A percentile compares a stretch with the other conserved stretches of the same genome.
Evolutionary conservation across 139 green algal species (phyloP).

Genomic region (Chlorella sp.): DNA sequence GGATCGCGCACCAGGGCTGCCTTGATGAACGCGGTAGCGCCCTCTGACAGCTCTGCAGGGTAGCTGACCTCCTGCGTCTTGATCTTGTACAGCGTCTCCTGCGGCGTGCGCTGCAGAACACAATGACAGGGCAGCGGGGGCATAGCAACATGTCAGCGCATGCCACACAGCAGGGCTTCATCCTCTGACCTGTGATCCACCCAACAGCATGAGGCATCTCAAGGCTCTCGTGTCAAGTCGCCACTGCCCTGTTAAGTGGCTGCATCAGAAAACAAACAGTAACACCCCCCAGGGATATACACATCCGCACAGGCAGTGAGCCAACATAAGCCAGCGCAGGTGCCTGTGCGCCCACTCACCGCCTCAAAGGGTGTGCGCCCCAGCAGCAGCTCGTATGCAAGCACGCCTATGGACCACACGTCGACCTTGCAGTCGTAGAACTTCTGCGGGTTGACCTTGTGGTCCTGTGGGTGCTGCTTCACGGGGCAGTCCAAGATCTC

Average conservation of each 20-base stretch:
- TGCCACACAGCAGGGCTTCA: neutral
- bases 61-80: slow-evolving; percentile 35
- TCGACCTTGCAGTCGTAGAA: slow-evolving; percentile 55
- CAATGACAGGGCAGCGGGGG: neutral
- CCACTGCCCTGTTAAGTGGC: too few relatives aligned
- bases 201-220: too few relatives aligned
- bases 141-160: neutral
- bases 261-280: neutral
- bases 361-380: slow-evolving; percentile 46
- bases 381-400: slow-evolving; percentile 53
- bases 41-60: too few relatives aligned
- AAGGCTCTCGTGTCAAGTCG: too few relatives aligned
- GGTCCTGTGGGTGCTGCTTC: slow-evolving; percentile 47
- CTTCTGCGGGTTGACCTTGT: slow-evolving; percentile 42
- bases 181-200: too few relatives aligned
- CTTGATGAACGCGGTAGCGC: slow-evolving; percentile 24
- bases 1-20: slow-evolving; percentile 17
- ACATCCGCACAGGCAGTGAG: neutral
- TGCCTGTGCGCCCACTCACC: slow-evolving; percentile 14
- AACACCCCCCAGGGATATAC: neutral
- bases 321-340: neutral
- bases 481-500: slow-evolving; percentile 58
- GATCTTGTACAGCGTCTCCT: slow-evolving; percentile 44
- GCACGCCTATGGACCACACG: slow-evolving; percentile 47
- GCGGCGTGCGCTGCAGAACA: slow-evolving; percentile 17